Evolutionary conservation across 768 basidiomycete genomes (phyloP).

Genomic region (Russula sp.): DNA sequence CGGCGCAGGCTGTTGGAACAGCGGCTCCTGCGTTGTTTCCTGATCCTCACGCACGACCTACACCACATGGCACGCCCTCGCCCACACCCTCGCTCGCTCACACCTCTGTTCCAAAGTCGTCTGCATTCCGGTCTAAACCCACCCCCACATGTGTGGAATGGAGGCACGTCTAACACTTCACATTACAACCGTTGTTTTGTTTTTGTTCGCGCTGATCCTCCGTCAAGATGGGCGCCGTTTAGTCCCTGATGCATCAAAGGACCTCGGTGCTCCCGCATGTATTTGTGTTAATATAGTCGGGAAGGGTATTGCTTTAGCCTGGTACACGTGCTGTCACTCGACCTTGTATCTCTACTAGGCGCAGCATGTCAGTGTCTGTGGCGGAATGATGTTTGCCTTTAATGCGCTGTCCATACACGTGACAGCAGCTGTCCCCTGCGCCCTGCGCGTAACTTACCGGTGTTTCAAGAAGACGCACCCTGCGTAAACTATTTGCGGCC

Average conservation of each 20-base stretch:
- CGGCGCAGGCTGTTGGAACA: slow-evolving; percentile 19
- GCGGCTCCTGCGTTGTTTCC: not conserved
- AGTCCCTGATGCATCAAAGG: not conserved
- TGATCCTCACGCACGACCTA: slow-evolving; percentile 1
- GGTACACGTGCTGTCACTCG: not conserved
- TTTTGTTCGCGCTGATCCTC: not conserved
- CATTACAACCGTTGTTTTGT: not conserved
- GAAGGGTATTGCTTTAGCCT: not conserved
- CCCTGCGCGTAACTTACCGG: too few relatives aligned
- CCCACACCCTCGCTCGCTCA: not conserved
- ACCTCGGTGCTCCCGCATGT: not conserved
- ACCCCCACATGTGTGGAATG: not conserved
- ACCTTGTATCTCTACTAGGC: not conserved
- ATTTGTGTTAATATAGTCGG: not conserved
- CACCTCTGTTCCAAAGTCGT: not conserved
- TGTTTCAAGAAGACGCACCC: too few relatives aligned
- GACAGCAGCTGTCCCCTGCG: too few relatives aligned
- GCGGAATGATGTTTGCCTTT: not conserved
- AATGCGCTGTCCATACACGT: too few relatives aligned
- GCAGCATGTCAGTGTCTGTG: not conserved
- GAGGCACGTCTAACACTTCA: not conserved
- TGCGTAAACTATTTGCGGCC: too few relatives aligned
- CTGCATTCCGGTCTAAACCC: not conserved
- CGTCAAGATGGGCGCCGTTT: slow-evolving; percentile 2
- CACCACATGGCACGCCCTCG: not conserved